Evolutionary conservation across 2,329 filamentous ascomycete species (phyloP).

Genomic region (Dothiorella sarmentorum): DNA sequence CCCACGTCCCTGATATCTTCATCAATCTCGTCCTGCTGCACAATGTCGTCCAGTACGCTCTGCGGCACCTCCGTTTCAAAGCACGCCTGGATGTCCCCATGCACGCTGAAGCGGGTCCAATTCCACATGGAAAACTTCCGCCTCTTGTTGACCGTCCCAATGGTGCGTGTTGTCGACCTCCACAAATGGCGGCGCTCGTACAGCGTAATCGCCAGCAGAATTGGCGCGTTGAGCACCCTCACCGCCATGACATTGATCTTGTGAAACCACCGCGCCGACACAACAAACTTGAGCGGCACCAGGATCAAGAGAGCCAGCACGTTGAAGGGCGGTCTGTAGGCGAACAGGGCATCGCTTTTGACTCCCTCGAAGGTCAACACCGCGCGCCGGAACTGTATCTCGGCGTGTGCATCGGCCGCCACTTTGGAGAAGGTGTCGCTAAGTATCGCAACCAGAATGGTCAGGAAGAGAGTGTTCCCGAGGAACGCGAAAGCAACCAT

Average conservation of each 20-base stretch:
- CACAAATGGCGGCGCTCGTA: constrained; percentile 69
- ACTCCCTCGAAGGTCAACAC: constrained; percentile 83
- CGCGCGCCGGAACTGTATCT: constrained; percentile 77
- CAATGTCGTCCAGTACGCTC: constrained; percentile 44
- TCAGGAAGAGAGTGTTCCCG: constrained; percentile 84
- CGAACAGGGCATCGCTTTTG: constrained; percentile 78
- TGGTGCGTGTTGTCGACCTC: constrained; percentile 43
- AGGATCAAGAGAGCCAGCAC: constrained; percentile 71
- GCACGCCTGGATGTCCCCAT: constrained; percentile 68
- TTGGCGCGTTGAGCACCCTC: constrained; percentile 69
- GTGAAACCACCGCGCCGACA: constrained; percentile 82
- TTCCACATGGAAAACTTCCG: constrained; percentile 58
- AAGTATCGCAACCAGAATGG: constrained; percentile 81
- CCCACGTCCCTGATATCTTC: constrained; percentile 42
- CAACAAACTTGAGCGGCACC: constrained; percentile 72
- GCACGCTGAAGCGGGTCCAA: constrained; percentile 64
- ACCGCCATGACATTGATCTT: constrained; percentile 81
- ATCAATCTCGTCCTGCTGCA: constrained; percentile 48
- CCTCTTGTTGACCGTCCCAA: constrained; percentile 34
- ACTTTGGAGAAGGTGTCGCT: constrained; percentile 81
- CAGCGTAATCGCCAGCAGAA: constrained; percentile 67
- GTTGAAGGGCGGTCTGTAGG: constrained; percentile 81
- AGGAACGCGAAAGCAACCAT: constrained; percentile 85
- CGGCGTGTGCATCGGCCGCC: constrained; percentile 71
- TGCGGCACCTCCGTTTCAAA: constrained; percentile 70